Evolutionary conservation across 2,329 filamentous ascomycete genomes (phyloP), one percentile per base, ranked within the genome.

Genomic region (Paraphoma chrysanthemicola): DNA sequence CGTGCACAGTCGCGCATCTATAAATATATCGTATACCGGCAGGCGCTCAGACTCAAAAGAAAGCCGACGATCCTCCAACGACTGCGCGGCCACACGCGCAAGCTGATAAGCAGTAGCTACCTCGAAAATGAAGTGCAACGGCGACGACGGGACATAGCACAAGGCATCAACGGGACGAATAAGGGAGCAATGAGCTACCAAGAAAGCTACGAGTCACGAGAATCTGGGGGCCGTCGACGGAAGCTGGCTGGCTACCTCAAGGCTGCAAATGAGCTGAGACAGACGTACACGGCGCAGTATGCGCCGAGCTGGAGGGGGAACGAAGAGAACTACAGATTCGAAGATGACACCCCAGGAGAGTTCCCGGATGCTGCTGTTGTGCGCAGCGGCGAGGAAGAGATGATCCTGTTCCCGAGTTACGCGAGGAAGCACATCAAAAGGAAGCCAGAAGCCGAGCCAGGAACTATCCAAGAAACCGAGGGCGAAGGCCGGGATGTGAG

Each of bases 381-480:
- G 14, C 85, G 88, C 10, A 88, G 88, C 59, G 93, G 92, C 11
- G 86, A 92, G 57, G 93, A 97, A 74, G 92, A 98, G 79, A 92
- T 99, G 88, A 87, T 99, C 9, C 75, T 99, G 23, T 99, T 99
- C 66, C 95, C 95, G 0, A 97, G 92, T 51, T 99, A 99, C 74
- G 92, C 92, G 8, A 88, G 93, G 71, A 84, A 83, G 58, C 90
- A 96, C 73, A 76, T 85, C 33, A 89, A 80, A 64, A 70, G 63
- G 60, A 79, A 76, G 73, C 68, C 70, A 41, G 57, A 73, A 66
- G 67, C 73, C 48, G 68, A 68, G 43, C 73, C 77, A 4, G 75
- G 71, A 6, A 74, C 69, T 18, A 73, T 78, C 53, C 70, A 79
- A 60, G 67, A 77, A 58, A 54, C 68, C 29, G 62, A 75, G 14